Evolutionary conservation across 208 protist genomes (phyloP).

Genomic region (Leishmania arabica): DNA sequence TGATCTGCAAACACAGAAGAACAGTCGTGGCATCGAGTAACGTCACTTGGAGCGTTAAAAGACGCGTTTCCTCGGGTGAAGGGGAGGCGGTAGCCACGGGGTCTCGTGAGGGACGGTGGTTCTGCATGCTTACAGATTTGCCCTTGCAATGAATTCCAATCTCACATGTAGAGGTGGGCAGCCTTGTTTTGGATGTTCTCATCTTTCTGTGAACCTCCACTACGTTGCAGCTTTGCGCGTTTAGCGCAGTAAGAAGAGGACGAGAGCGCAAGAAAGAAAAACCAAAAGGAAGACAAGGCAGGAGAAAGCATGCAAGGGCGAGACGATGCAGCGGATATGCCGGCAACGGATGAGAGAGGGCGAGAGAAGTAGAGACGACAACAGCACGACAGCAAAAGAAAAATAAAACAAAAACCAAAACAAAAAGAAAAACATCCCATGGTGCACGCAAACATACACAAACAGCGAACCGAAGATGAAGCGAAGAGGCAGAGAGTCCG

Average conservation of each 20-base stretch:
- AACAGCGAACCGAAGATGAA: constrained; percentile 6
- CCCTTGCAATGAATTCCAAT: neutral
- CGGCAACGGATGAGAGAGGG: neutral
- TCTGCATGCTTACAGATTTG: neutral
- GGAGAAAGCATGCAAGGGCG: neutral
- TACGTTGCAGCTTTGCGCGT: neutral
- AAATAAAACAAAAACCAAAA: neutral
- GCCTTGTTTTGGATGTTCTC: neutral
- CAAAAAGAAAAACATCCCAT: neutral
- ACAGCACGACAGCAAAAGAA: neutral
- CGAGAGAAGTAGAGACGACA: neutral
- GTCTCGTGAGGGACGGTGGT: too few relatives aligned
- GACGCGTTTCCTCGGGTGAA: too few relatives aligned
- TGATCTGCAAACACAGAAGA: neutral
- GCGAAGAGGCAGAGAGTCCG: neutral
- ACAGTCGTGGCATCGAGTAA: neutral
- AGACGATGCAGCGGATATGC: neutral
- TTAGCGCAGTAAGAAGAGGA: neutral
- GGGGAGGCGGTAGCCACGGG: neutral
- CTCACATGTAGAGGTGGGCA: neutral
- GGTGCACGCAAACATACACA: neutral
- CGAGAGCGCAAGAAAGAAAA: neutral
- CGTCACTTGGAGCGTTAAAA: neutral
- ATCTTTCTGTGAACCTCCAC: neutral
- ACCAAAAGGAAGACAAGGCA: neutral